Base-by-base conservation (phyloP, 305 asterid species). In the Fraxinus platypoda region DNA sequence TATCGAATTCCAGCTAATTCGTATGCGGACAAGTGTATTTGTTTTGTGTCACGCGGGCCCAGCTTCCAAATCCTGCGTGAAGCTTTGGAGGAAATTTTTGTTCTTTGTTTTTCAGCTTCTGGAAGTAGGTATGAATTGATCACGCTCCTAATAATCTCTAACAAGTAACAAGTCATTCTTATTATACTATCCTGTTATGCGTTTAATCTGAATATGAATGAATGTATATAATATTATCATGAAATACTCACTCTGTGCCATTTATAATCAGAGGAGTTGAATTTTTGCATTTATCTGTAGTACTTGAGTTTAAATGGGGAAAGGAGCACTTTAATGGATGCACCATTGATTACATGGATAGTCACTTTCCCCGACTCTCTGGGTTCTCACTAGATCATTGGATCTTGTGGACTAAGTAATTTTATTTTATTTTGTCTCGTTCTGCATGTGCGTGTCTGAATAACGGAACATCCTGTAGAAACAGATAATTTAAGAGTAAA, bases 1-100 rank as follows among this genome's bases (percentile, higher is more conserved):
- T 90, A 92, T 83, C 88, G 88, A 68, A 93, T 96, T 81, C 88
- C 95, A 19, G 82, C 87, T 9, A 89, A 90, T 78, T 88, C 93
- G 54, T 96, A 84, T 88, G 97, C 98, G 64, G 99, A 96, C 83
- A 96, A 94, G 84, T 96, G 99, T 88, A 90, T 96, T 78, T 96
- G 99, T 81, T 76, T 96, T 33, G 97, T 94, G 43, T 96, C 99
- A 38, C 93, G 98, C 12, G 89, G 94, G 9, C 98, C 98, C 37
- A 85, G 91, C 83, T 96, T 96, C 83, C 82, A 88, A 57, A 88
- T 91, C 85, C 90, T 96, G 79, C 92, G 99, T 6, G 97, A 94
- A 59, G 92, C 95, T 6, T 79, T 96, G 86, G 99, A 96, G 89
- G 98, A 96, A 83, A 89, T 94, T 76, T 96, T 88, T 81, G 78